Evolutionary conservation across 192 early-diverging fungal genomes (phyloP).

Genomic region (Coemansia sp.): DNA sequence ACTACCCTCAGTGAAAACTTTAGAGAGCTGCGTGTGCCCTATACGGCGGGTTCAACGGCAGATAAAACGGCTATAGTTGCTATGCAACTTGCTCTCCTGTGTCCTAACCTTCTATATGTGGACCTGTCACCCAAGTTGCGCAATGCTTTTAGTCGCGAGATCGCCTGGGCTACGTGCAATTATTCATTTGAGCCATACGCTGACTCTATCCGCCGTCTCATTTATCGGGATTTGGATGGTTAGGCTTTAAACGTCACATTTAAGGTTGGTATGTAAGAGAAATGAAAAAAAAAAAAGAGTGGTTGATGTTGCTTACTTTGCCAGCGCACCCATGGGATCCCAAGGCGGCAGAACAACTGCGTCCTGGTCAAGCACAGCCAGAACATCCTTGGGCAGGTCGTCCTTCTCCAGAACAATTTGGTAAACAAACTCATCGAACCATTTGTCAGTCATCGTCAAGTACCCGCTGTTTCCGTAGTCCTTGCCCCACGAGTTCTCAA

Average conservation of each 20-base stretch:
- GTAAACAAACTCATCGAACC: slow-evolving; percentile 81
- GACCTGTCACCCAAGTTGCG: neutral
- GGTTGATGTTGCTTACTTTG: slow-evolving; percentile 26
- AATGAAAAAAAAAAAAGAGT: neutral
- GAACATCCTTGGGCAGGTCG: slow-evolving; percentile 60
- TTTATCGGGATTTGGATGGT: slow-evolving; percentile 1
- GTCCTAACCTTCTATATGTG: neutral
- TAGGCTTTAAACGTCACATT: neutral
- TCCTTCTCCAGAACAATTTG: slow-evolving; percentile 75
- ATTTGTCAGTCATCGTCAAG: slow-evolving; percentile 73
- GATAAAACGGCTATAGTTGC: neutral
- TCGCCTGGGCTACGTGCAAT: neutral
- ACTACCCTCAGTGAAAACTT: neutral
- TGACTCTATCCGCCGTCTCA: neutral
- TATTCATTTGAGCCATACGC: slow-evolving; percentile 1
- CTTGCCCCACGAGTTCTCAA: slow-evolving; percentile 74
- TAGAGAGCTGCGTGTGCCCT: neutral
- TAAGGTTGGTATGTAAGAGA: neutral
- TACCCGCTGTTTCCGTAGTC: slow-evolving; percentile 72
- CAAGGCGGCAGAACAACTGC: slow-evolving; percentile 71
- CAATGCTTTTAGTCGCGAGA: neutral
- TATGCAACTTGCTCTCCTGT: neutral
- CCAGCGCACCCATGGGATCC: slow-evolving; percentile 78
- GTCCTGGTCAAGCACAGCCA: slow-evolving; percentile 64
- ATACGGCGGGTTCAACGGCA: neutral